Evolutionary conservation across 1,284 basidiomycete genomes (phyloP), one percentile per base, ranked within the genome.

Genomic region (Pterulicium gracile): DNA sequence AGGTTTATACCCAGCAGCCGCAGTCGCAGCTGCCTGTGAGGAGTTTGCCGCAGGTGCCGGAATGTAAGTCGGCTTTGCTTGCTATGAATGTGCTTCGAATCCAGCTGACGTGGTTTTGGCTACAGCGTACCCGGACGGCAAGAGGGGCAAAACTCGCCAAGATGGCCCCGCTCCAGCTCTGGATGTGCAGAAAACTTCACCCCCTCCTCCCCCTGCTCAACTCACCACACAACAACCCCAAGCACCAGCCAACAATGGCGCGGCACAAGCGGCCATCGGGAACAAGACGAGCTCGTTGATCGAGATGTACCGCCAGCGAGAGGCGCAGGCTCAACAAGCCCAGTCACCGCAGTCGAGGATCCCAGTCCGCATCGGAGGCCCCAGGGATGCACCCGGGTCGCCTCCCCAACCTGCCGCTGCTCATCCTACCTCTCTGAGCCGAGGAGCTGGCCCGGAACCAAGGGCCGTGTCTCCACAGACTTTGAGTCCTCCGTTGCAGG

Each of bases 291-390:
- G 81, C 3, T 72, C 77, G 2, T 67, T 88, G 43, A 88, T 88
- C 54, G 82, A 87, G 60, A 82, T 88, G 82, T 88, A 86, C 55
- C 73, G 82, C 36, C 80, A 87, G 62, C 72, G 73, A 43, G 85
- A 88, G 60, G 67, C 70, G 50, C 63, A 61, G 50, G 54, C 53
- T 24, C 5, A 50, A 24, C n/a, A n/a, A n/a, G n/a, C n/a, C n/a
- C 32, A 58, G 17, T 56, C 64, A n/a, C 15, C 32, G 12, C 54
- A 63, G 5, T 66, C 69, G 14, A 63, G 58, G 47, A 55, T 64
- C 3, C 68, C 67, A 19, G 54, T 66, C 36, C 64, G 59, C 42
- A 60, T 43, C 46, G 34, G 41, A 43, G 19, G 47, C 50, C 5
- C 46, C 55, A n/a, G 49, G 56, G 14, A 57, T 54, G 42, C 52